Base-by-base conservation (phyloP, 139 green algal genomes). In the Ulvella scutata region DNA sequence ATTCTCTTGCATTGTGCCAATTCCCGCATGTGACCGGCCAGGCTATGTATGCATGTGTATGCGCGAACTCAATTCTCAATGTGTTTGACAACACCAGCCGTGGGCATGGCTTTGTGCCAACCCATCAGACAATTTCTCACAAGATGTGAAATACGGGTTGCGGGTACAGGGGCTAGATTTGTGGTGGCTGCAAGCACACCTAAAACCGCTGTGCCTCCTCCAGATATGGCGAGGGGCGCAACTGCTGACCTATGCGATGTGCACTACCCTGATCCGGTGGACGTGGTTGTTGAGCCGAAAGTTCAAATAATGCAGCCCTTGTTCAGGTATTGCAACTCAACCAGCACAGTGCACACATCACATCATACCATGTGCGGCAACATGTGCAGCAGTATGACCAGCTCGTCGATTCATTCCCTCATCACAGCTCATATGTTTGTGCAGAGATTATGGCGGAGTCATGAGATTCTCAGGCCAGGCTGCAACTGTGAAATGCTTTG, bases 171-270 rank as follows among this genome's bases (percentile, higher is more conserved):
- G 4, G 33, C 9, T 67, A n/a, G 51, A 26, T 67, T 13, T 23
- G 33, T 67, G 51, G 31, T 26, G 2, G 51, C 51, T 31, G 51
- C 51, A n/a, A n/a, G n/a, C n/a, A n/a, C n/a, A 10, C 76, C 76
- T 4, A 81, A 62, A 38, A 81, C 76, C 2, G 43, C 76, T 10
- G 87, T 83, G 26, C 89, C 89, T 0, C 89, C 89, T 0, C 76
- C 90, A 2, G 88, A 96, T 76, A 79, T 85, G 4, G 74, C 80
- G 2, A 77, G 90, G 3, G 82, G 82, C 10, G 90, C 84, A 33
- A 96, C 91, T 13, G 91, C 91, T 6, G 92, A 97, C 77, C 67
- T 97, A 3, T 89, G 82, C 39, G 92, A 97, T 62, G 85, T 91
- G 26, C 85, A 90, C 61, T 51, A 90, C 28, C 80, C 85, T 23